phyloP scores from a whole-genome alignment of 2,329 filamentous ascomycete species.

The Fusarium oligoseptatum region DNA sequence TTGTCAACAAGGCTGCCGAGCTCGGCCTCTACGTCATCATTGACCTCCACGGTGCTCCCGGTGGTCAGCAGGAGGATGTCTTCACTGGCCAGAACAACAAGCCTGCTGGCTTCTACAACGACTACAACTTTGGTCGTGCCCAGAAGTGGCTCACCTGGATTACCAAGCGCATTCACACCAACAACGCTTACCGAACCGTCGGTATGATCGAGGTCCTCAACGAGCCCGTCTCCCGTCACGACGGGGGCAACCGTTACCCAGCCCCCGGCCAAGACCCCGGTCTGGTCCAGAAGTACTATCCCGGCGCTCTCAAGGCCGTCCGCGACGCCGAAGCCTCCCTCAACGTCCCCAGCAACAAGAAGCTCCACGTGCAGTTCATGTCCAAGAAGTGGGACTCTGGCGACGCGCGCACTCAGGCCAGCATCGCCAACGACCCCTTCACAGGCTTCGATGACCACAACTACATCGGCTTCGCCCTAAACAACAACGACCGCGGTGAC shows the following conservation, averaged over 20 bases:
- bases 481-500: background rate
- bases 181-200: slow-evolving; percentile 14
- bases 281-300: slow-evolving; percentile 31
- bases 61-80: slow-evolving; percentile 33
- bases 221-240: slow-evolving; percentile 30
- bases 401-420: slow-evolving; percentile 4
- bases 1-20: slow-evolving; percentile 27
- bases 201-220: slow-evolving; percentile 35
- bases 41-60: slow-evolving; percentile 34
- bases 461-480: slow-evolving; percentile 32
- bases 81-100: slow-evolving; percentile 37
- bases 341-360: background rate
- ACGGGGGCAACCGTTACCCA: slow-evolving; percentile 24
- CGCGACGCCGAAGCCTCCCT: slow-evolving; percentile 14
- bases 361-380: slow-evolving; percentile 40
- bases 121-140: slow-evolving; percentile 34
- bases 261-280: slow-evolving; percentile 28
- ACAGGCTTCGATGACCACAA: slow-evolving; percentile 35
- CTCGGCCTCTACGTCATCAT: slow-evolving; percentile 37
- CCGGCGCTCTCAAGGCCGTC: slow-evolving; percentile 24
- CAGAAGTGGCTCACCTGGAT: slow-evolving; percentile 39
- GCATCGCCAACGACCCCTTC: slow-evolving; percentile 16
- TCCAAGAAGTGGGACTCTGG: slow-evolving; percentile 38
- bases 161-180: slow-evolving; percentile 31
- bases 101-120: slow-evolving; percentile 31